Percentiles rank a stretch among this genome's conserved stretches.
These are phyloP conservation scores for Thecaphora thlaspeos DNA, from an alignment of 1,284 basidiomycete genomes.

Conservation along the genomic window DNA sequence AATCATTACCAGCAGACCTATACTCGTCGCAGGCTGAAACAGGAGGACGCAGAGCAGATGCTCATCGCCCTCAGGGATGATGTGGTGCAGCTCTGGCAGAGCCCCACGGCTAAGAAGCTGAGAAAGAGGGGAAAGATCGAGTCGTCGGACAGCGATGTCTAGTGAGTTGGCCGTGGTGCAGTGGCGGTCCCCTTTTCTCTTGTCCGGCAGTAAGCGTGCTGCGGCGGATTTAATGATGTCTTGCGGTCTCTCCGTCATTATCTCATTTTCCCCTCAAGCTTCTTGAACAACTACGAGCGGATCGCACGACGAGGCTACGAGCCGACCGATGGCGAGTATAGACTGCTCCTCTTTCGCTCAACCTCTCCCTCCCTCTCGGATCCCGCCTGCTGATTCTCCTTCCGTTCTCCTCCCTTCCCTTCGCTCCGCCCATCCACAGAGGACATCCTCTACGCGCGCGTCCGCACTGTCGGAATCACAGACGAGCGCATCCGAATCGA, in stretches of 20 bases:
- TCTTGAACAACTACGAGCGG: conserved; percentile 28
- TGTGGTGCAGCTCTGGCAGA: conserved; percentile 4
- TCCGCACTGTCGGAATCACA: conserved; percentile 38
- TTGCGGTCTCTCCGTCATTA: background rate
- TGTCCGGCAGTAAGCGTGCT: no score
- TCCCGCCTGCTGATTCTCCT: no score
- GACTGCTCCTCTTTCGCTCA: no score
- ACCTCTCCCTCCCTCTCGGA: no score
- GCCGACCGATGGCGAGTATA: conserved; percentile 14
- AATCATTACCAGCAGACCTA: background rate
- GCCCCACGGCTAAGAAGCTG: background rate
- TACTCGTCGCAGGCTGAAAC: no score
- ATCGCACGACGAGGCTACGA: conserved; percentile 9
- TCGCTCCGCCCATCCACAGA: conserved; percentile 1
- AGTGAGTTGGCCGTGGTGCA: conserved; percentile 3
- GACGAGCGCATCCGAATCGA: conserved; percentile 32
- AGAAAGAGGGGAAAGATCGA: conserved; percentile 3
- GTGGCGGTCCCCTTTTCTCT: no score
- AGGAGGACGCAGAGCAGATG: background rate
- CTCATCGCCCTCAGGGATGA: conserved; percentile 1
- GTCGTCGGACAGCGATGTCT: conserved; percentile 1
- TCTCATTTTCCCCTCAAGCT: conserved; percentile 5
- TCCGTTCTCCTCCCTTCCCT: no score
- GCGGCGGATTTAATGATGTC: no score
- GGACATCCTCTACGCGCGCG: conserved; percentile 43